A percentile compares a stretch with the other conserved stretches of the same genome.
These are phyloP conservation scores for Globisporangium alternatum DNA, from an alignment of 352 stramenopile species.

Conservation along the genomic window DNA sequence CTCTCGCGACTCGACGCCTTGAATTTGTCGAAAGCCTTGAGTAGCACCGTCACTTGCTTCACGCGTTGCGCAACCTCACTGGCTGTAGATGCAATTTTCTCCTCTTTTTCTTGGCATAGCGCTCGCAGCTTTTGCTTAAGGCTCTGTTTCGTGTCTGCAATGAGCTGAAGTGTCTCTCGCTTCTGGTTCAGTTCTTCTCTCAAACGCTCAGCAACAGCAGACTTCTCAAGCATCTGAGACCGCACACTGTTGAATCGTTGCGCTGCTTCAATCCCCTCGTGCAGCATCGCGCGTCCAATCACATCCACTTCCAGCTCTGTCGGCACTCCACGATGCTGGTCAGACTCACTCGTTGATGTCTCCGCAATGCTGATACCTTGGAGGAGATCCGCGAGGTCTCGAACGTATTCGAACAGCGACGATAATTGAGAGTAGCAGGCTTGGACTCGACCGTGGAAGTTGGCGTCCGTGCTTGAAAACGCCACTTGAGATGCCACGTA, in stretches of 20 bases:
- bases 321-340: not conserved
- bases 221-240: slow-evolving; percentile 10
- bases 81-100: slow-evolving; percentile 13
- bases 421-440: slow-evolving; percentile 31
- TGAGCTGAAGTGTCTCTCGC: slow-evolving; percentile 9
- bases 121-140: slow-evolving; percentile 15
- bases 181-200: slow-evolving; percentile 20
- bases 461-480: slow-evolving; percentile 13
- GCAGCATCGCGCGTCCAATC: slow-evolving; percentile 31
- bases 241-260: slow-evolving; percentile 12
- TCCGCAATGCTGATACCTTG: slow-evolving; percentile 50
- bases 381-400: slow-evolving; percentile 43
- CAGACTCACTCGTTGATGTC: slow-evolving; percentile 31
- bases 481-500: slow-evolving; percentile 36
- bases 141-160: slow-evolving; percentile 13
- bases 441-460: slow-evolving; percentile 34
- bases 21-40: slow-evolving; percentile 46
- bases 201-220: not conserved
- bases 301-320: slow-evolving; percentile 48
- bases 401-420: slow-evolving; percentile 36
- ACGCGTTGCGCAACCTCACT: slow-evolving; percentile 12
- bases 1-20: slow-evolving; percentile 19
- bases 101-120: slow-evolving; percentile 20
- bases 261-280: slow-evolving; percentile 18
- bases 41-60: slow-evolving; percentile 27